Conservation (phyloP, 371 early-diverging fungal genomes). For the Mucor sp. region DNA sequence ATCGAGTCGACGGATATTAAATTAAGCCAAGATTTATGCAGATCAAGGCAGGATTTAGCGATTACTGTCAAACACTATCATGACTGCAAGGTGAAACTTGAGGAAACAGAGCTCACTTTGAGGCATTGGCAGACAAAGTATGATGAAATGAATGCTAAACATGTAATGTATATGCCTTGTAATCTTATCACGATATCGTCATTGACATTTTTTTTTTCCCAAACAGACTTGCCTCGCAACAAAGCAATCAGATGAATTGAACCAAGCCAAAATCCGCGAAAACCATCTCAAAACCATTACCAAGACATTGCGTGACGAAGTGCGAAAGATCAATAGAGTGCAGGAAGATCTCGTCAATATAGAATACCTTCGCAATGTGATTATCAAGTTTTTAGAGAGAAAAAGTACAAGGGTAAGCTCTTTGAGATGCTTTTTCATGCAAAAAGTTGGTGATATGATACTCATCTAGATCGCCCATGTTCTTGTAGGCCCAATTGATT, state of each 20-base stretch:
- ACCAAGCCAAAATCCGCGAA: slow-evolving; percentile 60
- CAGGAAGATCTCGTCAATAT: slow-evolving; percentile 56
- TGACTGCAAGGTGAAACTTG: not conserved
- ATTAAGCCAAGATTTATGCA: slow-evolving; percentile 5
- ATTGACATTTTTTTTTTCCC: not conserved
- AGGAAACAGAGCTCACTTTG: not conserved
- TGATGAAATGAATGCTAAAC: slow-evolving; percentile 11
- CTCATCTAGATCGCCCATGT: not conserved
- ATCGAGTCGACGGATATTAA: slow-evolving; percentile 7
- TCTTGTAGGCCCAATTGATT: slow-evolving; percentile 33
- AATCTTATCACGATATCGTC: not conserved
- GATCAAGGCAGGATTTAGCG: not conserved
- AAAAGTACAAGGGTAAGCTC: slow-evolving; percentile 63
- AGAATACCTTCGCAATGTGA: slow-evolving; percentile 81
- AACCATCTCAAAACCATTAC: slow-evolving; percentile 60
- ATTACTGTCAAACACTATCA: not conserved
- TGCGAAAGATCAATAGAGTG: slow-evolving; percentile 41
- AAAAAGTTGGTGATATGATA: not conserved
- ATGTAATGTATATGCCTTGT: slow-evolving; percentile 9
- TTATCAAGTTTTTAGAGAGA: slow-evolving; percentile 82
- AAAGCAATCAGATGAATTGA: slow-evolving; percentile 33
- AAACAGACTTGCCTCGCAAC: slow-evolving; percentile 1
- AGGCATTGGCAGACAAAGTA: slow-evolving; percentile 29
- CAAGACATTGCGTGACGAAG: slow-evolving; percentile 66
- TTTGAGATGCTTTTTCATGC: not conserved